phyloP scores from a whole-genome alignment of 768 basidiomycete genomes.

The Podaxis sp. region DNA sequence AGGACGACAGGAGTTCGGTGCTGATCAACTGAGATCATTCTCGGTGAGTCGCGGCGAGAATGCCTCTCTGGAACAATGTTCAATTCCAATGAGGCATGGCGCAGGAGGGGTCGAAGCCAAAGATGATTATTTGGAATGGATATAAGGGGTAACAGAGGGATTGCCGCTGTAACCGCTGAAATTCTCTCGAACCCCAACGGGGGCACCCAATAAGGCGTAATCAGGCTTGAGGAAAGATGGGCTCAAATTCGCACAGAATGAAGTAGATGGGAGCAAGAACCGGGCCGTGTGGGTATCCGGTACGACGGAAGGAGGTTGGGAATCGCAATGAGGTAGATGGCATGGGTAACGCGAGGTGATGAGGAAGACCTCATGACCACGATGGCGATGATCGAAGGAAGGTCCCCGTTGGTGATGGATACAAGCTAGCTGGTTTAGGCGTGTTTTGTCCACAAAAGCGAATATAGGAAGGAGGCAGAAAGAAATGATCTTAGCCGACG shows the following conservation, averaged over 20 bases:
- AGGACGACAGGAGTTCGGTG: neutral
- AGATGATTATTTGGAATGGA: neutral
- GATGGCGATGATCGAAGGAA: neutral
- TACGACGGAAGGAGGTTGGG: neutral
- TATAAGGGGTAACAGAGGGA: constrained; percentile 3
- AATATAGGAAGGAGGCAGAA: neutral
- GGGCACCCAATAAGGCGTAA: constrained; percentile 6
- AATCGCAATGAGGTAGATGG: constrained; percentile 2
- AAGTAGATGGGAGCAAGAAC: neutral
- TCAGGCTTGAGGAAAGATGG: neutral
- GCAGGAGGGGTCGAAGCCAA: neutral
- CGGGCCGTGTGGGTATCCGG: neutral
- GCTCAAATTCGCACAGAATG: neutral
- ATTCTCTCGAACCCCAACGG: neutral
- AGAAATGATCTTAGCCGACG: neutral
- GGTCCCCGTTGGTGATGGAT: neutral
- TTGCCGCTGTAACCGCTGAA: neutral
- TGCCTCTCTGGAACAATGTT: neutral
- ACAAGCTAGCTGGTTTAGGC: constrained; percentile 1
- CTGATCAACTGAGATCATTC: neutral
- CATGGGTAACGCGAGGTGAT: constrained; percentile 6
- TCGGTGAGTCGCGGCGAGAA: neutral
- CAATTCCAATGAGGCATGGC: constrained; percentile 5
- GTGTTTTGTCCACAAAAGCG: neutral
- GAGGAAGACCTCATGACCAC: constrained; percentile 8